Evolutionary conservation across 345 rosid genomes (phyloP).

Genomic region (Barbarea vulgaris): DNA sequence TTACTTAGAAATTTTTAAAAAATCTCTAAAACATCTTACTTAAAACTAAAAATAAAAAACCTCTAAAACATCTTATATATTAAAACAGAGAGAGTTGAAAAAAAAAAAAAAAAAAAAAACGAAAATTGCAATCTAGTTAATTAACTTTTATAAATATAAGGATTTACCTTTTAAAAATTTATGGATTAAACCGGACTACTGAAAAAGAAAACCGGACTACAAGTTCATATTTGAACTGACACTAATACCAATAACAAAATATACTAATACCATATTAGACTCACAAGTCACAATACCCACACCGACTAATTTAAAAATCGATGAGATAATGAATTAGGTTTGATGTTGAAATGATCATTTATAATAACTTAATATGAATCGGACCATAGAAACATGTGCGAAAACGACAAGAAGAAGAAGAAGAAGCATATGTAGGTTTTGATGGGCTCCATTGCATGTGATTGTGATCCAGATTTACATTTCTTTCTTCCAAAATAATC

Average conservation of each 20-base stretch:
- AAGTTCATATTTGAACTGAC: neutral
- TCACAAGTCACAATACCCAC: neutral
- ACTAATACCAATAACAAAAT: neutral
- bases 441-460: constrained; percentile 40
- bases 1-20: too few species aligned
- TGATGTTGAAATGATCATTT: constrained; percentile 19
- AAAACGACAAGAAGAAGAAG: constrained; percentile 24
- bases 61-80: too few species aligned
- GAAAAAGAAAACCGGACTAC: neutral
- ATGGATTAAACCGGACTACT: neutral
- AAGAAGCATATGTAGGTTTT: neutral
- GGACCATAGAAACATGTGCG: constrained; percentile 35
- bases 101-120: too few species aligned
- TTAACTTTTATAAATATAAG: neutral
- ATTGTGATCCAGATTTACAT: constrained; percentile 31
- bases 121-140: too few species aligned
- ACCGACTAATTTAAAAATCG: constrained; percentile 13
- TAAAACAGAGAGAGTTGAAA: too few species aligned
- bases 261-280: neutral
- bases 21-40: too few species aligned
- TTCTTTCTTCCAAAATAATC: neutral
- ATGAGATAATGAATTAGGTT: constrained; percentile 19
- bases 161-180: neutral
- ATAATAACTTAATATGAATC: neutral
- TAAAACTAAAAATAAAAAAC: too few species aligned